phyloP scores from a whole-genome alignment of 2,329 filamentous ascomycete species.

The Diaporthe citrichinensis region DNA sequence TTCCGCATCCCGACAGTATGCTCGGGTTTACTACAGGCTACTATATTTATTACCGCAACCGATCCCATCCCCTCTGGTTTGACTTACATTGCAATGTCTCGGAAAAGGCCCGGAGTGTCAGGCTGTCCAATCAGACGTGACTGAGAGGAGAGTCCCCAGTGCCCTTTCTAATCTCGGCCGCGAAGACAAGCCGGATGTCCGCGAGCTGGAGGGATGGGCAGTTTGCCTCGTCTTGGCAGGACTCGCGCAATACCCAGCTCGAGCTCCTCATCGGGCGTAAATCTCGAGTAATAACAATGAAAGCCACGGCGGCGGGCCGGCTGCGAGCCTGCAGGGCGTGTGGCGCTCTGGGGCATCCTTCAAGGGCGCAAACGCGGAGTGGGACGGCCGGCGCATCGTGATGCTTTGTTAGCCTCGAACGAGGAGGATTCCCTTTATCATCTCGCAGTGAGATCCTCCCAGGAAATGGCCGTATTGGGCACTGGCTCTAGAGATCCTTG shows the following conservation, averaged over 20 bases:
- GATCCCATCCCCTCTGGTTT: conserved; percentile 11
- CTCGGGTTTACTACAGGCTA: neutral
- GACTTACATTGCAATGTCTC: conserved; percentile 25
- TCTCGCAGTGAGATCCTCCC: neutral
- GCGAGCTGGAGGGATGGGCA: neutral
- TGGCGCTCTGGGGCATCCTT: conserved; percentile 11
- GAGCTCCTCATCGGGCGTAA: conserved; percentile 4
- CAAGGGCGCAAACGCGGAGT: neutral
- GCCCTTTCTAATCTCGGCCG: conserved; percentile 26
- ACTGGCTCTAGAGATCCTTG: conserved; percentile 15
- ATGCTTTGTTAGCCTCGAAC: conserved; percentile 8
- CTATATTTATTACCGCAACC: neutral
- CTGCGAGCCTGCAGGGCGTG: neutral
- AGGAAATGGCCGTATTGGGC: conserved; percentile 8
- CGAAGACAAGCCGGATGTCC: conserved; percentile 18
- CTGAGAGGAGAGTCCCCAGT: neutral
- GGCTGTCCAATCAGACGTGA: conserved; percentile 5
- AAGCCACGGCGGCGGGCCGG: neutral
- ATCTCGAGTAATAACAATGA: conserved; percentile 7
- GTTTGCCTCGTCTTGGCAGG: neutral
- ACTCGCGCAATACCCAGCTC: neutral
- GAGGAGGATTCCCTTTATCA: conserved; percentile 26
- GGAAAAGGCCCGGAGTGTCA: neutral
- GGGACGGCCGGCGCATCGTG: neutral
- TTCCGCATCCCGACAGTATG: neutral